phyloP scores from a whole-genome alignment of 495 filamentous ascomycete species.

The Lasiosphaeriaceae sp. region DNA sequence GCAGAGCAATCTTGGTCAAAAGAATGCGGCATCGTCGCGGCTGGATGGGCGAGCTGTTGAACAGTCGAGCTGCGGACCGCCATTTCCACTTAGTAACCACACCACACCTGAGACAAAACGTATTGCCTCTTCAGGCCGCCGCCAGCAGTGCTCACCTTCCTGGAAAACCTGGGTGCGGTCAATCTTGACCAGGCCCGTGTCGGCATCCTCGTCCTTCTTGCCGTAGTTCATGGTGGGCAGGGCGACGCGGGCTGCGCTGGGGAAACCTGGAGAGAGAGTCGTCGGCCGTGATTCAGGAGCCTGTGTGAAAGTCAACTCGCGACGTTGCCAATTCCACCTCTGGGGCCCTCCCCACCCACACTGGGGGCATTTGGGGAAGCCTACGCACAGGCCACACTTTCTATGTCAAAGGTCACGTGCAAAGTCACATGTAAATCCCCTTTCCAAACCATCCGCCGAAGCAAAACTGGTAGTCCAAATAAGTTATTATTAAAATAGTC shows the following conservation, averaged over 20 bases:
- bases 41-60: slow-evolving; percentile 94
- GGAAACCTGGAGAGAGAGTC: slow-evolving; percentile 12
- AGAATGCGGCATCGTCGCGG: slow-evolving; percentile 93
- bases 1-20: slow-evolving; percentile 94
- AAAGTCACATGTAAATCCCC: too few species aligned
- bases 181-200: slow-evolving; percentile 87
- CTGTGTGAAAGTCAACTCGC: slow-evolving; percentile 26
- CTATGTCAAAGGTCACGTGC: background rate
- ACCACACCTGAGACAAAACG: background rate
- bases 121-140: too few species aligned
- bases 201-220: slow-evolving; percentile 98
- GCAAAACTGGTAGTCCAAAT: too few species aligned
- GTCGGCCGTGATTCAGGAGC: slow-evolving; percentile 12
- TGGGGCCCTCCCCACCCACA: background rate
- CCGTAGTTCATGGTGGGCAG: slow-evolving; percentile 79
- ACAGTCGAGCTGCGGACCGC: slow-evolving; percentile 71
- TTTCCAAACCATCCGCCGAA: too few species aligned
- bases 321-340: slow-evolving; percentile 32
- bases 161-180: slow-evolving; percentile 98
- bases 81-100: slow-evolving; percentile 17
- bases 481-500: too few species aligned
- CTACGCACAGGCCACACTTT: slow-evolving; percentile 6
- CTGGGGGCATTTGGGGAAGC: too few species aligned
- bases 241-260: slow-evolving; percentile 16
- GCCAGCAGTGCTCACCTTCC: slow-evolving; percentile 96